phyloP scores from a whole-genome alignment of 495 filamentous ascomycete genomes.

The Penicillium cataractarum region DNA sequence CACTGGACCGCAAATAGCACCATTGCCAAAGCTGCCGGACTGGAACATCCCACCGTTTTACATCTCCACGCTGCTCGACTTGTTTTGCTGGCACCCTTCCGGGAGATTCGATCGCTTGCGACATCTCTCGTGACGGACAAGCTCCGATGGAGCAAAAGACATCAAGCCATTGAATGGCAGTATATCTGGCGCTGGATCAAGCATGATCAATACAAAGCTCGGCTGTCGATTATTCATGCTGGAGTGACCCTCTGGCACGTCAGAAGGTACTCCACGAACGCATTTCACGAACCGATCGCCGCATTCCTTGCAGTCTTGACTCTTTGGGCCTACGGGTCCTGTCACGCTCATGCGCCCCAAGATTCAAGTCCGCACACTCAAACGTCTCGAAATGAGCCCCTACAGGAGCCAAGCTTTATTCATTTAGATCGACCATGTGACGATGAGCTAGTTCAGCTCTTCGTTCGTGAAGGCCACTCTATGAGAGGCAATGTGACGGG shows the following conservation, averaged over 20 bases:
- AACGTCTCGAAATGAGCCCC: slow-evolving; percentile 8
- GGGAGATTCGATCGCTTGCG: slow-evolving; percentile 43
- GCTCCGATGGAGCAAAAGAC: slow-evolving; percentile 36
- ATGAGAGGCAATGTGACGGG: slow-evolving; percentile 54
- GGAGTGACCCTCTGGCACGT: slow-evolving; percentile 55
- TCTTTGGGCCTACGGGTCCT: slow-evolving; percentile 57
- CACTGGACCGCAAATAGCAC: slow-evolving; percentile 57
- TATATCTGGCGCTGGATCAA: slow-evolving; percentile 53
- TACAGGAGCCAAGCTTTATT: slow-evolving; percentile 41
- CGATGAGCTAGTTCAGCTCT: slow-evolving; percentile 58
- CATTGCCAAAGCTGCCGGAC: slow-evolving; percentile 47
- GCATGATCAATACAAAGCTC: slow-evolving; percentile 58
- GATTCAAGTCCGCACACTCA: slow-evolving; percentile 16
- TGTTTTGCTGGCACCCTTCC: slow-evolving; percentile 42
- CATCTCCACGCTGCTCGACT: slow-evolving; percentile 56
- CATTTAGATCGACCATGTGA: slow-evolving; percentile 57
- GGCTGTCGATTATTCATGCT: slow-evolving; percentile 57
- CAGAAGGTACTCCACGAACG: slow-evolving; percentile 48
- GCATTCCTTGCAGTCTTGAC: slow-evolving; percentile 51
- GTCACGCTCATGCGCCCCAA: slow-evolving; percentile 22
- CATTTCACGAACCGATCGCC: slow-evolving; percentile 55
- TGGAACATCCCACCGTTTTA: slow-evolving; percentile 55
- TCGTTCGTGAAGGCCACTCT: slow-evolving; percentile 50
- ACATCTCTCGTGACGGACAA: slow-evolving; percentile 36
- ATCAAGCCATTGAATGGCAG: slow-evolving; percentile 44